Conservation (phyloP, 495 filamentous ascomycete genomes). For the Xylaria grammica region DNA sequence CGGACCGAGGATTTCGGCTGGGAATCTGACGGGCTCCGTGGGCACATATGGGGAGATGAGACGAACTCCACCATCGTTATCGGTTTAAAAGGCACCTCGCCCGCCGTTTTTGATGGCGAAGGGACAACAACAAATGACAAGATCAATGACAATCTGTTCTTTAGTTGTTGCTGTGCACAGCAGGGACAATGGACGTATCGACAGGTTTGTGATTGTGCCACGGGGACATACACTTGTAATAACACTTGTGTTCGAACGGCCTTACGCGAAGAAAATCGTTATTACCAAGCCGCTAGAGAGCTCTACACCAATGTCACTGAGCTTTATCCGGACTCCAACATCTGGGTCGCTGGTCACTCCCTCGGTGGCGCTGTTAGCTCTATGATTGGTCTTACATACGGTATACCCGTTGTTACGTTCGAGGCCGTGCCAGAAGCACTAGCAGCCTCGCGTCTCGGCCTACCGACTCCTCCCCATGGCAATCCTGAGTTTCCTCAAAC, state of each 20-base stretch:
- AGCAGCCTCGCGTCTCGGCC: conserved; percentile 80
- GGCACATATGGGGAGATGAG: conserved; percentile 89
- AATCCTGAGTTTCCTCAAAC: conserved; percentile 71
- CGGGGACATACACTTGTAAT: conserved; percentile 84
- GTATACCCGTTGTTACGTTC: conserved; percentile 84
- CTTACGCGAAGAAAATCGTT: conserved; percentile 80
- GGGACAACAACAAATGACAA: conserved; percentile 98
- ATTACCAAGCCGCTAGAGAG: conserved; percentile 85
- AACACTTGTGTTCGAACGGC: conserved; percentile 81
- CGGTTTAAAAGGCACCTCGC: conserved; percentile 88
- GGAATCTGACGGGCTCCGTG: conserved; percentile 85
- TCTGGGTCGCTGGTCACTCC: conserved; percentile 91
- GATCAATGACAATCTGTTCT: conserved; percentile 94
- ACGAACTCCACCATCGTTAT: conserved; percentile 87
- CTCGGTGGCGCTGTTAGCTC: conserved; percentile 86
- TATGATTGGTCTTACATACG: conserved; percentile 87
- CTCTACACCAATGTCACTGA: conserved; percentile 91
- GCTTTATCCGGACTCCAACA: conserved; percentile 80
- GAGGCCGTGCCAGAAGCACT: conserved; percentile 90
- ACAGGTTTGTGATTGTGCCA: conserved; percentile 90
- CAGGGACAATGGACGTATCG: conserved; percentile 86
- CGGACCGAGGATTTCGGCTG: conserved; percentile 85
- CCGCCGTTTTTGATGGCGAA: conserved; percentile 91
- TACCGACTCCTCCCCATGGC: conserved; percentile 81
- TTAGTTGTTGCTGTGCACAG: conserved; percentile 96